Evolutionary conservation across 2,329 filamentous ascomycete genomes (phyloP).

Genomic region (Fusarium equiseti): DNA sequence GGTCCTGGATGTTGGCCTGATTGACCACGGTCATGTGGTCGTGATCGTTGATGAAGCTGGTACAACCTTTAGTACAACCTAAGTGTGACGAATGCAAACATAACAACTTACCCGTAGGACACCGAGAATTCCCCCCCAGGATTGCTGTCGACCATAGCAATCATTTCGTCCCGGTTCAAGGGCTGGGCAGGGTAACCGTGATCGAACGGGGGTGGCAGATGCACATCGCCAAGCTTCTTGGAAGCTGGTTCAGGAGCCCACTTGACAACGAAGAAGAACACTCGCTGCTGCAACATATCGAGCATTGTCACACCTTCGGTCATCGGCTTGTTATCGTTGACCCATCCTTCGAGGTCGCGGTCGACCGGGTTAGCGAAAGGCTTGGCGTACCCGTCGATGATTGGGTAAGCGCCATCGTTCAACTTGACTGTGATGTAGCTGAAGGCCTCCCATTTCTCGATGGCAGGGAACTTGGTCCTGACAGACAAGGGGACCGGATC

Average conservation of each 20-base stretch:
- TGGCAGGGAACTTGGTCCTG: neutral
- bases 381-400: neutral
- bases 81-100: no score
- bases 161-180: neutral
- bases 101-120: neutral
- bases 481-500: neutral
- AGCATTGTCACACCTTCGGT: neutral
- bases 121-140: neutral
- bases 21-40: slow-evolving; percentile 6
- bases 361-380: neutral
- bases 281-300: neutral
- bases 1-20: slow-evolving; percentile 24
- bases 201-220: neutral
- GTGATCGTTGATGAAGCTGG: slow-evolving; percentile 5
- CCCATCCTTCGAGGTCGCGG: slow-evolving; percentile 12
- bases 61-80: neutral
- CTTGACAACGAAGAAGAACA: neutral
- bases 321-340: slow-evolving; percentile 4
- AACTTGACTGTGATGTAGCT: neutral
- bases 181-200: neutral
- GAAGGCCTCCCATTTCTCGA: neutral
- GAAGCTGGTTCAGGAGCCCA: neutral
- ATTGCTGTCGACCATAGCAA: neutral
- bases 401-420: neutral
- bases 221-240: neutral